Conservation (phyloP, 768 basidiomycete species). For the Cantharellus anzutake region DNA sequence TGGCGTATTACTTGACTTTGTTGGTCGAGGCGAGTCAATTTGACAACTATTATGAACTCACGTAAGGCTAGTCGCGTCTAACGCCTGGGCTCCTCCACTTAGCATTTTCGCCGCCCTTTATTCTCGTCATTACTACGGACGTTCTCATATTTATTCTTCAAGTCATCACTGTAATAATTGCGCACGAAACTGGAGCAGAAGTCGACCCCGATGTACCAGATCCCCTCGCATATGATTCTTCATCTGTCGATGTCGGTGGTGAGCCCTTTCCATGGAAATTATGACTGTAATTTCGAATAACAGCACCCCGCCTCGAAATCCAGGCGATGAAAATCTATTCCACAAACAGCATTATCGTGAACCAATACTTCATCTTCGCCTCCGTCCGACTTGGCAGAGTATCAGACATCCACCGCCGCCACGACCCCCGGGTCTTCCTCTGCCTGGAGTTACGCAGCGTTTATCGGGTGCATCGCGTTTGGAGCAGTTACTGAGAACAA, state of each 20-base stretch:
- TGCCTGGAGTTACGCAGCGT: neutral
- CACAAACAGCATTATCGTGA: neutral
- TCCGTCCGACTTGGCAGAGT: neutral
- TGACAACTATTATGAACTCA: neutral
- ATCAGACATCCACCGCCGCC: neutral
- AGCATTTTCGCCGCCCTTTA: slow-evolving; percentile 1
- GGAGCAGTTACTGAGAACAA: neutral
- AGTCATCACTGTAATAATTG: slow-evolving; percentile 7
- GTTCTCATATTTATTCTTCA: slow-evolving; percentile 8
- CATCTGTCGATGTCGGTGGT: neutral
- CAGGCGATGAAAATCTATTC: neutral
- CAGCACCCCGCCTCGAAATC: neutral
- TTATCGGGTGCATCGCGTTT: neutral
- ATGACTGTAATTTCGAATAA: no score
- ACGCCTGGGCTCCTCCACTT: no score
- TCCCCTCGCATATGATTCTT: neutral
- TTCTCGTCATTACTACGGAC: slow-evolving; percentile 3
- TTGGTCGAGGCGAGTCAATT: slow-evolving; percentile 5
- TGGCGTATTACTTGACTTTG: slow-evolving; percentile 6
- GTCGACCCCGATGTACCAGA: slow-evolving; percentile 6
- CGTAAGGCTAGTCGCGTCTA: neutral
- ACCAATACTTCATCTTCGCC: neutral
- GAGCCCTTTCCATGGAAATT: no score
- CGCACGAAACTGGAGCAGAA: slow-evolving; percentile 5
- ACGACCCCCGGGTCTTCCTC: neutral